phyloP scores from a whole-genome alignment of 2,329 filamentous ascomycete genomes.

The Fusarium drepaniforme region DNA sequence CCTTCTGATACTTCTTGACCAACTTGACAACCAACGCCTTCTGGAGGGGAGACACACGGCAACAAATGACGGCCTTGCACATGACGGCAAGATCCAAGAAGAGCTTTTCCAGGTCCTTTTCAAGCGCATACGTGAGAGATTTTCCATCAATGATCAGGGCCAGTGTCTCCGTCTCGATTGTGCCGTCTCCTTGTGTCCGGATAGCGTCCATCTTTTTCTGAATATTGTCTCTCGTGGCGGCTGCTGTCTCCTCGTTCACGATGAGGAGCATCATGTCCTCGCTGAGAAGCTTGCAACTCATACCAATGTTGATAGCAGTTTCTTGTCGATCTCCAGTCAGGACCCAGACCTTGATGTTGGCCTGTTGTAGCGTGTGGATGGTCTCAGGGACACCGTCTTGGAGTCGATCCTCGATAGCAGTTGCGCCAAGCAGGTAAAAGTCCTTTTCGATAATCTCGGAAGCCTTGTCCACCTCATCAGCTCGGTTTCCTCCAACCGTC shows the following conservation, averaged over 20 bases:
- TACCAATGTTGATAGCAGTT: constrained; percentile 99
- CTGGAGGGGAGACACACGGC: constrained; percentile 95
- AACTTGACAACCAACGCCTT: constrained; percentile 98
- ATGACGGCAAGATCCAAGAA: constrained; percentile 94
- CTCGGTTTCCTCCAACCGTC: constrained; percentile 91
- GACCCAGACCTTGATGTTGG: constrained; percentile 99
- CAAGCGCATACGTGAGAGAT: constrained; percentile 91
- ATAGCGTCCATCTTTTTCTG: constrained; percentile 95
- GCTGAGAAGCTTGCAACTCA: constrained; percentile 98
- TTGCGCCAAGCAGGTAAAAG: constrained; percentile 91
- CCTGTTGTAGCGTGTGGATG: constrained; percentile 95
- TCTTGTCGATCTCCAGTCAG: constrained; percentile 97
- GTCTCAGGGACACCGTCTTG: constrained; percentile 99
- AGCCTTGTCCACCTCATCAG: constrained; percentile 96
- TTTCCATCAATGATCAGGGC: constrained; percentile 97
- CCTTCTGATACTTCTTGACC: constrained; percentile 91
- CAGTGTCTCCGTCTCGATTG: constrained; percentile 85
- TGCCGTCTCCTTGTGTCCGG: constrained; percentile 81
- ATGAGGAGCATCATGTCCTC: constrained; percentile 99
- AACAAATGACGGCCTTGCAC: constrained; percentile 99
- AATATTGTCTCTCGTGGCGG: constrained; percentile 86
- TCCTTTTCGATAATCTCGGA: constrained; percentile 95
- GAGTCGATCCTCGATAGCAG: constrained; percentile 95
- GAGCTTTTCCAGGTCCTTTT: constrained; percentile 92
- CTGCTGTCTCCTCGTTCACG: constrained; percentile 88